Percentiles rank a stretch among this genome's conserved stretches.
phyloP scores from a whole-genome alignment of 2,329 filamentous ascomycete genomes.

The Fusarium metavorans region DNA sequence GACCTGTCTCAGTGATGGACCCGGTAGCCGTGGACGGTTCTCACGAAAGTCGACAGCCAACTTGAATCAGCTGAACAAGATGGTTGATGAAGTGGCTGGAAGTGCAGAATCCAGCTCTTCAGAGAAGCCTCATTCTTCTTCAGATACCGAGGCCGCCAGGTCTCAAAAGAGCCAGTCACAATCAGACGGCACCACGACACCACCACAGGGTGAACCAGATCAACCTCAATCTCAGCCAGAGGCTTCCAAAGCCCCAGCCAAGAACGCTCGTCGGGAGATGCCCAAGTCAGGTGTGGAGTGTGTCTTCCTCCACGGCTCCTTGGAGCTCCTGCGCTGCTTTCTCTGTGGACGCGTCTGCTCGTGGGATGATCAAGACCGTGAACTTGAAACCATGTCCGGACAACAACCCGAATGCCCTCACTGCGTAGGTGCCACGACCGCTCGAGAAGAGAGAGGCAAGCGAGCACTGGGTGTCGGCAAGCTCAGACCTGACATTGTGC shows the following conservation, averaged over 20 bases:
- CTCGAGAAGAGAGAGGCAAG: slow-evolving; percentile 73
- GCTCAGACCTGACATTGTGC: slow-evolving; percentile 77
- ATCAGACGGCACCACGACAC: slow-evolving; percentile 25
- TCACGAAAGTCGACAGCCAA: slow-evolving; percentile 60
- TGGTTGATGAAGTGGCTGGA: slow-evolving; percentile 51
- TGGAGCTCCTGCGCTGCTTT: slow-evolving; percentile 73
- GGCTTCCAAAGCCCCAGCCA: slow-evolving; percentile 28
- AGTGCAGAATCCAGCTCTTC: slow-evolving; percentile 34
- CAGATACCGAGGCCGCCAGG: slow-evolving; percentile 35
- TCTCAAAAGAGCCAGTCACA: slow-evolving; percentile 27
- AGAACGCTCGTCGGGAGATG: slow-evolving; percentile 43
- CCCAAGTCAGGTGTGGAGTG: slow-evolving; percentile 66
- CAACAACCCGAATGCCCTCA: slow-evolving; percentile 76
- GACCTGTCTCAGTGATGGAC: slow-evolving; percentile 71
- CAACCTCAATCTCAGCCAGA: slow-evolving; percentile 30
- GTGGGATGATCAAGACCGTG: slow-evolving; percentile 70
- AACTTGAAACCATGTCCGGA: slow-evolving; percentile 69
- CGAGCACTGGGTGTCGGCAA: slow-evolving; percentile 75
- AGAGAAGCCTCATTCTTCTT: slow-evolving; percentile 35
- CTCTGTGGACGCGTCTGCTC: slow-evolving; percentile 68
- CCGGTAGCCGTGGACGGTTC: slow-evolving; percentile 71
- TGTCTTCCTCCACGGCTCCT: slow-evolving; percentile 79
- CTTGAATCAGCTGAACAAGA: slow-evolving; percentile 50
- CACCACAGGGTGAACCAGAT: slow-evolving; percentile 36
- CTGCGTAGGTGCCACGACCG: slow-evolving; percentile 72